Evolutionary conservation across 73 alveolate genomes (phyloP).

Genomic region (Blepharisma japonicum): DNA sequence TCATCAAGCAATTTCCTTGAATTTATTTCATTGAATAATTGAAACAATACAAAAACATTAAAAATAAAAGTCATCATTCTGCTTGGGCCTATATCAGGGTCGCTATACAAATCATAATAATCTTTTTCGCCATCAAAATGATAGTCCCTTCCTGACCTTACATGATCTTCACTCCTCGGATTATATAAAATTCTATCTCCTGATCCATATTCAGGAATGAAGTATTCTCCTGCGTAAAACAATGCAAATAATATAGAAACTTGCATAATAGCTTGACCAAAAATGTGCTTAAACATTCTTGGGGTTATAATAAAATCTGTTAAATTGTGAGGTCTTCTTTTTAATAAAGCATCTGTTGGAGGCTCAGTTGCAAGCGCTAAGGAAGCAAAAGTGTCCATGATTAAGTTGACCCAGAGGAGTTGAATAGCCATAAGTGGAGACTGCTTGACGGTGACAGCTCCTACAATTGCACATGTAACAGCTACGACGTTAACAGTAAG

Average conservation of each 20-base stretch:
- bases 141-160: conserved; percentile 30
- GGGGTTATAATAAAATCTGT: conserved; percentile 79
- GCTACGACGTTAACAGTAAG: conserved; percentile 86
- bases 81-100: conserved; percentile 56
- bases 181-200: conserved; percentile 33
- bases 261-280: conserved; percentile 62
- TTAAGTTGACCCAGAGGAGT: conserved; percentile 87
- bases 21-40: conserved; percentile 78
- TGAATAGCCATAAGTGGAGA: conserved; percentile 81
- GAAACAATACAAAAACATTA: conserved; percentile 76
- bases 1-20: conserved; percentile 85
- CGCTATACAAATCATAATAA: conserved; percentile 35
- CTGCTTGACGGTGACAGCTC: conserved; percentile 73
- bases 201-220: conserved; percentile 61
- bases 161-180: conserved; percentile 32
- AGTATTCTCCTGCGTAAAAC: conserved; percentile 64
- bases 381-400: conserved; percentile 85
- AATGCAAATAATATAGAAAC: conserved; percentile 48
- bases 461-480: conserved; percentile 75
- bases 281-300: conserved; percentile 80
- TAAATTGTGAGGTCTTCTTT: conserved; percentile 79
- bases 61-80: conserved; percentile 86
- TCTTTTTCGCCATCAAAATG: conserved; percentile 38
- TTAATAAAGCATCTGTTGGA: conserved; percentile 67
- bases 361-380: conserved; percentile 91